phyloP scores from a whole-genome alignment of 805 yeast species.

The Cyberlindnera lachancei region DNA sequence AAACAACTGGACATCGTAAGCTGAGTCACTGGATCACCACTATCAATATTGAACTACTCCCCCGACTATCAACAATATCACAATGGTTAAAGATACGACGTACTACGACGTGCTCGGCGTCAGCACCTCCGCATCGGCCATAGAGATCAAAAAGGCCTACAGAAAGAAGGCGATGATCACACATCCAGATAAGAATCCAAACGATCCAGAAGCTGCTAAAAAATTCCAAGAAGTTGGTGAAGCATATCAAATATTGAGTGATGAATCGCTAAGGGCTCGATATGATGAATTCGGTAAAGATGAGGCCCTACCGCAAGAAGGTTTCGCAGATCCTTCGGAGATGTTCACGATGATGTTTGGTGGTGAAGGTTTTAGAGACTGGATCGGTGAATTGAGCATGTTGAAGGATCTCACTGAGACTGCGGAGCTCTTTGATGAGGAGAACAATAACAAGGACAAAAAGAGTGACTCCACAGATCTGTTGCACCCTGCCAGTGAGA shows the following conservation, averaged over 20 bases:
- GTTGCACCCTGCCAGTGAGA: constrained; percentile 3
- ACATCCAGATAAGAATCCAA: constrained; percentile 97
- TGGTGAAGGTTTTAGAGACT: constrained; percentile 69
- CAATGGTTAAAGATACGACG: constrained; percentile 50
- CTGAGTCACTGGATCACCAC: too few relatives aligned
- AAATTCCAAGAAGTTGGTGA: constrained; percentile 70
- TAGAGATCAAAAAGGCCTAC: constrained; percentile 89
- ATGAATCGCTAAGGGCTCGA: constrained; percentile 54
- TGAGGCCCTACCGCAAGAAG: constrained; percentile 58
- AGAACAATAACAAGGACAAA: not conserved
- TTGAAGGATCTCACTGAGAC: constrained; percentile 54
- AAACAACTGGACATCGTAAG: too few relatives aligned
- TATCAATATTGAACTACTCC: too few relatives aligned
- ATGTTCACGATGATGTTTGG: constrained; percentile 80
- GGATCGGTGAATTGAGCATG: constrained; percentile 73
- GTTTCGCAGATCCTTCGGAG: constrained; percentile 81
- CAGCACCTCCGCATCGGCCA: constrained; percentile 57
- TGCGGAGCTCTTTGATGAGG: constrained; percentile 37
- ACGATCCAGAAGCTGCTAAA: constrained; percentile 82
- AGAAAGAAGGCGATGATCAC: constrained; percentile 81
- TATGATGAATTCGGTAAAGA: constrained; percentile 87
- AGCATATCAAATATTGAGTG: constrained; percentile 77
- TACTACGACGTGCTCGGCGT: constrained; percentile 82
- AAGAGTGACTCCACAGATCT: constrained; percentile 21
- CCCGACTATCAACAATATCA: not conserved